Evolutionary conservation across 2,329 filamentous ascomycete species (phyloP), one percentile per base, ranked within the genome.

Genomic region (Byssothecium circinans): DNA sequence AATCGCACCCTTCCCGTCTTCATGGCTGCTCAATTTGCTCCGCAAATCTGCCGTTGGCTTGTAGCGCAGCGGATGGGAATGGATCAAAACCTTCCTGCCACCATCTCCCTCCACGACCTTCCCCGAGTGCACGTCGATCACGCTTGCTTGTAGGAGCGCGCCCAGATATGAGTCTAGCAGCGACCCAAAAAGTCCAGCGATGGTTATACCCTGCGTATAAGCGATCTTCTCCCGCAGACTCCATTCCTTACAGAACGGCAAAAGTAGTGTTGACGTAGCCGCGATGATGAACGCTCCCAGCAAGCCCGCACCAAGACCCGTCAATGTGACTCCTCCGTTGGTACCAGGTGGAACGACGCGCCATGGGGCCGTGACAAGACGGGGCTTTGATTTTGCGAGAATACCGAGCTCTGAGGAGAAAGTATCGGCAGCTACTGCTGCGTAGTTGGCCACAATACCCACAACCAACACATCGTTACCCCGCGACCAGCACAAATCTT

Each of bases 371-470:
- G 90, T 96, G 66, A 99, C 92, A 30, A 99, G 82, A 29, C 91
- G 84, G 8, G 94, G 94, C 36, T 82, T 76, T 19, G 80, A 80
- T 49, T 79, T 82, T 6, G 91, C 87, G 11, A 99, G 78, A 47
- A 99, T 99, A 12, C 94, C 94, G 17, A 99, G 84, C 75, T 99
- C 94, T 10, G 91, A 96, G 47, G 88, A 91, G 69, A 96, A 94
- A 0, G 94, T 99, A 70, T 99, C 94, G 41, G 92, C 89, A 17
- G 90, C 85, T 8, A 95, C 91, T 40, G 89, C 89, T 20, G 91
- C 92, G 65, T 99, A 99, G 74, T 96, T 92, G 58, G 74, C 75
- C 25, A 79, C 71, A 40, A 79, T 77, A 7, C 77, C 77, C 7
- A 78, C 68, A 0, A 77, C 70, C 25, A 79, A 59, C 2, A 74